Base-by-base conservation (phyloP, 2,329 filamentous ascomycete species). In the Fusarium beomiforme region DNA sequence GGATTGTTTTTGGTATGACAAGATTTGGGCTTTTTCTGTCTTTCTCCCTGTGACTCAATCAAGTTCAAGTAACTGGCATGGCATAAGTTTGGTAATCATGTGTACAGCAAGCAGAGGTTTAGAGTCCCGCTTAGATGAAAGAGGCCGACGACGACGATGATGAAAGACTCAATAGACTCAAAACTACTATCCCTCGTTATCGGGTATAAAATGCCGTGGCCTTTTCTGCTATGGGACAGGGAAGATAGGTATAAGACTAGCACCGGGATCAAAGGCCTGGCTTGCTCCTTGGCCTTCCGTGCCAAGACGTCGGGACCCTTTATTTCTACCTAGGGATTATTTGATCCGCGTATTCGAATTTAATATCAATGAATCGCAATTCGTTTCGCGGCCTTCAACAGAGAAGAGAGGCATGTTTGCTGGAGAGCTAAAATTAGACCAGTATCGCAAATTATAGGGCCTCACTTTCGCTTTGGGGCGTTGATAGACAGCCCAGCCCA, bases 271-370 rank as follows among this genome's bases (percentile, higher is more conserved):
- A 53, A 44, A 58, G 61, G 61, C 53, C 66, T 70, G 67, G 57
- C 68, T 54, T 64, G 65, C 54, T 71, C 68, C 44, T 63, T 71
- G 68, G 50, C 47, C 44, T 58, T 51, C 36, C 41, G 42, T 50
- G 64, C 64, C 64, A 67, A 67, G 64, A 49, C 17, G 39, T 51
- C 56, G 44, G 42, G 36, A 37, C 42, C 42, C 63, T 67, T 63
- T 37, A 50, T 59, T 60, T 42, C 21, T 59, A 39, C 37, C 21
- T 59, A 39, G 46, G 41, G 53, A 47, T 21, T 29, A 36, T 47
- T 72, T 44, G 57, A 49, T 65, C 58, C 55, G 64, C 55, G 55
- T 53, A 61, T 64, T 23, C n/a, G 19, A 49, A 49, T 49, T 31
- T 29, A 31, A n/a, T 33, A 12, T 33, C 12, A 14, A 26, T 26